These are phyloP conservation scores for Mycena olivaceomarginata DNA, from an alignment of 768 basidiomycete genomes.

Conservation along the genomic window DNA sequence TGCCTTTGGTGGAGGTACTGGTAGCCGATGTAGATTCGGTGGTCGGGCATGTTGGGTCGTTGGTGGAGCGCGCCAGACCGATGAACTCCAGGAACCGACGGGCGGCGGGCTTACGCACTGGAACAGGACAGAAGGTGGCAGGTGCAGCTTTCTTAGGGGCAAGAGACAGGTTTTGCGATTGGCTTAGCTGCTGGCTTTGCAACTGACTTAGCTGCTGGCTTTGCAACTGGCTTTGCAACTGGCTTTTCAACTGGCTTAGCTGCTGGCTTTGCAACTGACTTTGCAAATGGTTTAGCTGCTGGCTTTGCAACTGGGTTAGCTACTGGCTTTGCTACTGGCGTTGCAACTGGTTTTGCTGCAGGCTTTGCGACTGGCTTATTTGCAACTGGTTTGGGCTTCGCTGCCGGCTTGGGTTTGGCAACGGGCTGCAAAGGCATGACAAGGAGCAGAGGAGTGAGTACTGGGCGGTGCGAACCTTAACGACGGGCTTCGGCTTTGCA, in stretches of 20 bases:
- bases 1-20: too few species aligned
- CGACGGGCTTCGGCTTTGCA: background rate
- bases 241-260: background rate
- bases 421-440: background rate
- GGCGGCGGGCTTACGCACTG: constrained; percentile 13
- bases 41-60: background rate
- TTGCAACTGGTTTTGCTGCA: too few species aligned
- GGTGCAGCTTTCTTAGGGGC: too few species aligned
- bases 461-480: background rate
- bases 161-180: background rate
- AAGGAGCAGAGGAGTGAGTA: background rate
- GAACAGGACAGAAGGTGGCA: background rate
- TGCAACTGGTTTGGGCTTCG: background rate
- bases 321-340: too few species aligned
- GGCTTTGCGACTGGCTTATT: too few species aligned
- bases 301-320: too few species aligned
- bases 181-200: constrained; percentile 19
- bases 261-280: too few species aligned
- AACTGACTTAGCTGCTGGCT: background rate
- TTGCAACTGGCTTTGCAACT: background rate
- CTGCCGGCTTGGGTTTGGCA: background rate
- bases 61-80: constrained; percentile 1
- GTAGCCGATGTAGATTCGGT: background rate
- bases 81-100: constrained; percentile 40
- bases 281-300: too few species aligned